Evolutionary conservation across 805 yeast genomes (phyloP), one percentile per base, ranked within the genome.

Genomic region (Candida ortonii): DNA sequence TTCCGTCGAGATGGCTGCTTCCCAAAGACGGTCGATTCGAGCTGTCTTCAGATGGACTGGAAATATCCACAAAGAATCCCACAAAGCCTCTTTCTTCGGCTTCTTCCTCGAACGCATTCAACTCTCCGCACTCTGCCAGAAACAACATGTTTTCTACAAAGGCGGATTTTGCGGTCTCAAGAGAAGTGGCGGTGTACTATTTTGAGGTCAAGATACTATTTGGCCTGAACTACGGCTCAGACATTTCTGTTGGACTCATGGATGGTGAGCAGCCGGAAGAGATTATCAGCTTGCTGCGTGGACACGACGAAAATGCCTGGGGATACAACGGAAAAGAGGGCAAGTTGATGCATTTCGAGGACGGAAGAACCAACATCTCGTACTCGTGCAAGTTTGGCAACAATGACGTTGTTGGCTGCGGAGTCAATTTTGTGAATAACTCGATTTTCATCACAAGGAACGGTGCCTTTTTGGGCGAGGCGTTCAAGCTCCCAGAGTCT

Each of bases 351-450:
- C 56, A 63, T 16, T 56, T 65, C 32, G 68, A 65, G 29, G 48
- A 49, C 16, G 62, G 65, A 9, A 53, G 63, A 25, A 27, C 39
- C 3, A 58, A 65, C 11, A 63, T 62, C 26, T 62, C 58, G 16
- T 68, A 62, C 32, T 67, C 67, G 2, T 67, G 70, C 25, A 60
- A 54, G 19, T 80, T 72, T 54, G 74, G 78, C 0, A 52, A 61
- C 22, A 71, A 71, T 15, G 96, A 87, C 57, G 65, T 73, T 3
- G 70, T 89, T 43, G 97, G 97, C 0, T 82, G 89, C 57, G 96
- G 96, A 4, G 70, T 87, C 16, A 82, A 88, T 61, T 82, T 75
- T 47, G 64, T 71, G 11, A 74, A 73, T 25, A 70, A 75, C 25
- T 61, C 78, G 0, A 69, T 86, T 2, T 89, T 88, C 49, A 76